Evolutionary conservation across 31 red algal species (phyloP), one percentile per base, ranked within the genome.

Genomic region (Odonthalia washingtoniensis): DNA sequence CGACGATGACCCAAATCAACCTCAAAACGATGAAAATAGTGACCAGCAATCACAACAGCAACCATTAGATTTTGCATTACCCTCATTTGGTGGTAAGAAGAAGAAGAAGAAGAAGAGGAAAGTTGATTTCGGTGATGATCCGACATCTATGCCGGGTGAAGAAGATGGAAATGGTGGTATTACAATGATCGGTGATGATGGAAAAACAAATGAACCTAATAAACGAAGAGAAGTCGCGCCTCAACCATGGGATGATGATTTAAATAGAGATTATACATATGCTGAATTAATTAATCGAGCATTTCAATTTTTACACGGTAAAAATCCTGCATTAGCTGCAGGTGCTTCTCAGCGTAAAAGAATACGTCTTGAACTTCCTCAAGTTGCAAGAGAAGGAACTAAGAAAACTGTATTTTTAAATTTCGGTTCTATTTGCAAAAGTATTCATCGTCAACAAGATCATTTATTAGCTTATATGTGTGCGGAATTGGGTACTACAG

Each of bases 391-490:
- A 53, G 96, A 98, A 46, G 93, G 93, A 76, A 93, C 93, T 27
- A 98, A 98, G 46, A 95, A 95, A 72, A 98, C 93, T 4, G 89
- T 98, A 2, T 95, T 98, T 83, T 75, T 98, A 61, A 98, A 98
- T 74, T 98, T 98, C 80, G 94, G 93, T 16, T 83, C 88, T 70
- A 98, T 98, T 41, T 95, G 93, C 77, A 95, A 95, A 80, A 93
- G 83, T 41, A 90, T 95, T 77, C 93, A 93, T 75, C 78, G 96
- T 33, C 96, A 98, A 65, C 96, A 93, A 75, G 96, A 98, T 49
- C 96, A 98, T 79, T 74, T 98, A 53, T 62, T 93, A 30, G 93
- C 94, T 45, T 98, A 95, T 53, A 91, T 98, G 74, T 44, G 89
- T 64, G 92, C 96, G 18, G 96, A 98, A 83, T 76, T 98, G 63